A percentile compares a stretch with the other conserved stretches of the same genome.
Conservation (phyloP, 2,329 filamentous ascomycete genomes). For the Botryotinia narcissicola region DNA sequence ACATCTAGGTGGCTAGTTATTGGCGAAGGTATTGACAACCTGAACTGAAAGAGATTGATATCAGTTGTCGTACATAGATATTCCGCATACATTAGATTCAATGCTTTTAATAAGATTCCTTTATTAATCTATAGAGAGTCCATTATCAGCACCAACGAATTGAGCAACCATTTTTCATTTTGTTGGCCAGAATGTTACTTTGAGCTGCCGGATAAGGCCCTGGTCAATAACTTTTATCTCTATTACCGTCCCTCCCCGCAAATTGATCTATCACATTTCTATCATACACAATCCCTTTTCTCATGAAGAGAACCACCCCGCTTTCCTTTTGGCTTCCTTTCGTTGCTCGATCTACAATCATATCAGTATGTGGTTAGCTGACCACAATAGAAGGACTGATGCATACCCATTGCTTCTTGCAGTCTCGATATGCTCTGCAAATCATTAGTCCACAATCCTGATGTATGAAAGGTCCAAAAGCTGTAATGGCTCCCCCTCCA, state of each 20-base stretch:
- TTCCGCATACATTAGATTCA: neutral
- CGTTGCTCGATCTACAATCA: conserved; percentile 44
- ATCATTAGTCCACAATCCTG: neutral
- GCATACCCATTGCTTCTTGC: conserved; percentile 90
- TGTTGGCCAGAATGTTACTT: neutral
- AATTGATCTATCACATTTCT: neutral
- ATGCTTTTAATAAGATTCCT: neutral
- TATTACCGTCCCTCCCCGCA: neutral
- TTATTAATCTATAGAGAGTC: neutral
- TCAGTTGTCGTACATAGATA: neutral
- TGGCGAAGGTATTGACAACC: neutral
- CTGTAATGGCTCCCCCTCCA: neutral
- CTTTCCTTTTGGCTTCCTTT: conserved; percentile 46
- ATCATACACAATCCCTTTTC: neutral
- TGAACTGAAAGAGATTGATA: neutral
- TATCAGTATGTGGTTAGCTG: neutral
- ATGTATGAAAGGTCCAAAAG: neutral
- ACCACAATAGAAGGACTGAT: neutral
- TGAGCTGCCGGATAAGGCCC: neutral
- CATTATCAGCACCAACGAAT: neutral
- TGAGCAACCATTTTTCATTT: neutral
- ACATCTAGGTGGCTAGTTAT: neutral
- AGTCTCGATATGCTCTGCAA: conserved; percentile 84
- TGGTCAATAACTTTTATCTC: neutral
- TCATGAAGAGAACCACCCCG: conserved; percentile 33